Evolutionary conservation across 148 eudicot species (phyloP).

Genomic region (Rhododendron henanense): DNA sequence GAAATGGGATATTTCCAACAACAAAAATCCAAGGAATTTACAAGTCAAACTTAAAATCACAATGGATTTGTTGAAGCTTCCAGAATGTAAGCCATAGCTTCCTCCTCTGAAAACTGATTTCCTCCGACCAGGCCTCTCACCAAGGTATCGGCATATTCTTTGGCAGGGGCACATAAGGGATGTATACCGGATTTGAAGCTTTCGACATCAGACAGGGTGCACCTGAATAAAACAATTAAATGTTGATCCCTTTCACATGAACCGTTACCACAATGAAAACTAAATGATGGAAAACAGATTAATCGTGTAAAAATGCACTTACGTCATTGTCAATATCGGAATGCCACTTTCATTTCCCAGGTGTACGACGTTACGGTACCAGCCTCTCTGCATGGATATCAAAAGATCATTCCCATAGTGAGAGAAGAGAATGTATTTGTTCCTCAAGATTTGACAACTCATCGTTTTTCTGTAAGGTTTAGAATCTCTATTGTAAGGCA

Average conservation of each 20-base stretch:
- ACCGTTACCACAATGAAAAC: background rate
- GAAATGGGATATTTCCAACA: background rate
- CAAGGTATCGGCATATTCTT: conserved; percentile 60
- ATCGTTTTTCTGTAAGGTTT: background rate
- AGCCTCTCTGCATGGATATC: conserved; percentile 55
- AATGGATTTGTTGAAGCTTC: conserved; percentile 65
- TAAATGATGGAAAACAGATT: background rate
- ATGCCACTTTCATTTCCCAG: conserved; percentile 74
- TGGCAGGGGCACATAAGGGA: conserved; percentile 47
- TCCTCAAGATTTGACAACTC: background rate
- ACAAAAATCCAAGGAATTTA: background rate
- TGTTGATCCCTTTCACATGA: background rate
- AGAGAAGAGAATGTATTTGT: background rate
- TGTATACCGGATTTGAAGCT: conserved; percentile 55
- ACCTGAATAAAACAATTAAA: conserved; percentile 40
- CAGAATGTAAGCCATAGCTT: conserved; percentile 64
- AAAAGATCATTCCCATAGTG: background rate
- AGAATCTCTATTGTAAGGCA: background rate
- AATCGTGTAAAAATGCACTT: conserved; percentile 17
- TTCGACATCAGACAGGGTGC: conserved; percentile 52
- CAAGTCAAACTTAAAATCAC: conserved; percentile 20
- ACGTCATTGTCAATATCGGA: conserved; percentile 97
- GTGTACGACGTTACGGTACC: conserved; percentile 75
- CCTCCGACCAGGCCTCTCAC: conserved; percentile 69
- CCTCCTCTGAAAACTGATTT: conserved; percentile 60